These are phyloP conservation scores for Sparassis latifolia DNA, from an alignment of 1,284 basidiomycete species.

Conservation along the genomic window DNA sequence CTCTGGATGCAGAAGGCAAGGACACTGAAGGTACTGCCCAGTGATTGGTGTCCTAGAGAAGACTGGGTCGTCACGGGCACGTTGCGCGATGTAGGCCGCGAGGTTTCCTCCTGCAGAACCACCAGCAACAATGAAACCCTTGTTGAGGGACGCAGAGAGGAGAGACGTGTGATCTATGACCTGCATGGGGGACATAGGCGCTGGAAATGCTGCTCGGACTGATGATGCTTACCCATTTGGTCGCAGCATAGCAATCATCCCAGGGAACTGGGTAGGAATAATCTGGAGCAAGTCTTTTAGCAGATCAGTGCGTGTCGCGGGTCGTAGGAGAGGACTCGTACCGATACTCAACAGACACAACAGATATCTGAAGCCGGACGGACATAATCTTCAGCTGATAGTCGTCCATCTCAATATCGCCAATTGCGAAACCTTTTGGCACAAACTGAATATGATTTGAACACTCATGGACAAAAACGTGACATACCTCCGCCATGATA, in stretches of 20 bases:
- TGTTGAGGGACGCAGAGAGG: slow-evolving; percentile 7
- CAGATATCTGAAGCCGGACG: slow-evolving; percentile 12
- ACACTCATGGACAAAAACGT: background rate
- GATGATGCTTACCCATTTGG: slow-evolving; percentile 16
- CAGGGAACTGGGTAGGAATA: slow-evolving; percentile 11
- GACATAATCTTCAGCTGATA: slow-evolving; percentile 10
- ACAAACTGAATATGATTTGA: no score
- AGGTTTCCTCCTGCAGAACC: slow-evolving; percentile 17
- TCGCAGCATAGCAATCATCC: slow-evolving; percentile 14
- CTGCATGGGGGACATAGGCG: background rate
- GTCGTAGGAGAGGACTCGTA: background rate
- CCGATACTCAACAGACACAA: slow-evolving; percentile 18
- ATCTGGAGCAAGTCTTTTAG: slow-evolving; percentile 12
- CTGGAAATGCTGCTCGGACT: no score
- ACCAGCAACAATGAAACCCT: slow-evolving; percentile 16
- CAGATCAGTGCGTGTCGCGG: background rate
- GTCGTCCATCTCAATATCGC: slow-evolving; percentile 13
- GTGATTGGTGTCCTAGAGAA: slow-evolving; percentile 11
- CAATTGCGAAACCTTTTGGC: slow-evolving; percentile 8
- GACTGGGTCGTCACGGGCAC: slow-evolving; percentile 14
- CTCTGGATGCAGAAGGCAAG: slow-evolving; percentile 6
- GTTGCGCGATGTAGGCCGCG: slow-evolving; percentile 9
- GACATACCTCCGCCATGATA: slow-evolving; percentile 13
- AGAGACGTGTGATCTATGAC: slow-evolving; percentile 6
- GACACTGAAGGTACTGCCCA: slow-evolving; percentile 12